phyloP scores from a whole-genome alignment of 345 rosid genomes.

The Isatis tinctoria region DNA sequence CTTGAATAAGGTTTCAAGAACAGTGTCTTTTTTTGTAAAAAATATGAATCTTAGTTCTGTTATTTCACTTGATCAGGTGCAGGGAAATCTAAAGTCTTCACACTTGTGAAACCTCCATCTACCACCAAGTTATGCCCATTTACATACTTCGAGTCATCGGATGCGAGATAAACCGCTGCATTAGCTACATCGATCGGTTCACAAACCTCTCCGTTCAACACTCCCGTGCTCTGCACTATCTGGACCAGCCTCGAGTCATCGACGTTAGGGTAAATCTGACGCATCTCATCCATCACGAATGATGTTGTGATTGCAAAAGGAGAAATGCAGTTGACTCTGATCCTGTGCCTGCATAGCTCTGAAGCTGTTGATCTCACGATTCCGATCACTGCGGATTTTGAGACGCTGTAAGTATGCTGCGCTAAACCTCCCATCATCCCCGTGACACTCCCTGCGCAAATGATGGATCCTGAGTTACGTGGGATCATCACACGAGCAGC shows the following conservation, averaged over 20 bases:
- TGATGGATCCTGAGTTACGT: conserved; percentile 46
- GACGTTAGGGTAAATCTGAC: conserved; percentile 35
- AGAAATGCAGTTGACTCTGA: conserved; percentile 76
- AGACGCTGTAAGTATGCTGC: conserved; percentile 62
- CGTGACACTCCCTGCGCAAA: conserved; percentile 70
- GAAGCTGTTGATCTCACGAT: conserved; percentile 61
- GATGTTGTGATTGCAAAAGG: conserved; percentile 73
- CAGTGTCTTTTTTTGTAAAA: conserved; percentile 11
- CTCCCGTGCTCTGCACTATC: conserved; percentile 44
- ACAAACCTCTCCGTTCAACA: conserved; percentile 50
- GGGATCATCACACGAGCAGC: conserved; percentile 89
- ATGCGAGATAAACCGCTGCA: conserved; percentile 77
- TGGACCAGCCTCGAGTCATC: conserved; percentile 33
- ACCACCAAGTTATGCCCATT: conserved; percentile 84
- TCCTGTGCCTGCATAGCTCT: conserved; percentile 58
- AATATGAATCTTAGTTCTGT: conserved; percentile 11
- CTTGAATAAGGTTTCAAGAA: conserved; percentile 3
- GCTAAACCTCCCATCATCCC: conserved; percentile 68
- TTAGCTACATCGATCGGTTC: conserved; percentile 76
- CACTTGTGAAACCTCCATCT: conserved; percentile 83
- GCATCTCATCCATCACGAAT: conserved; percentile 57
- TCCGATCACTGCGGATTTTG: conserved; percentile 59
- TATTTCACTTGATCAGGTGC: conserved; percentile 40
- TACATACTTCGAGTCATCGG: conserved; percentile 78
- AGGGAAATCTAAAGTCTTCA: conserved; percentile 52